phyloP scores from a whole-genome alignment of 345 rosid species.

The Salix koriyanagi region DNA sequence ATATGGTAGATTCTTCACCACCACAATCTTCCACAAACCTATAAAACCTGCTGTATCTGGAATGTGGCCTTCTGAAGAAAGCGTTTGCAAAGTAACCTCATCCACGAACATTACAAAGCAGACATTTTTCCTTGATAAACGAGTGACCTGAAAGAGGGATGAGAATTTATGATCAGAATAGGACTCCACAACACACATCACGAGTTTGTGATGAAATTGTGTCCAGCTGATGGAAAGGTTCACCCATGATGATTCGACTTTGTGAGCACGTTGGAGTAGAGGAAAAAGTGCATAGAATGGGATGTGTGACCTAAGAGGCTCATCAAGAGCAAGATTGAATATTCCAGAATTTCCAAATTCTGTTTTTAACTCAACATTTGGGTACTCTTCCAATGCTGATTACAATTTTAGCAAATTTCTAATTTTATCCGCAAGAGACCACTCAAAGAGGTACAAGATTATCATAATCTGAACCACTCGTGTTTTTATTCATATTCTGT shows the following conservation, averaged over 20 bases:
- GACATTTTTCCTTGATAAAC: conserved; percentile 81
- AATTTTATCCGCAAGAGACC: too few species aligned
- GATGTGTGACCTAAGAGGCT: background rate
- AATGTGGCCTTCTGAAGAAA: conserved; percentile 69
- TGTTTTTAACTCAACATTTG: too few species aligned
- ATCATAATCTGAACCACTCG: too few species aligned
- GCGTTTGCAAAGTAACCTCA: conserved; percentile 65
- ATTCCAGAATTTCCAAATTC: background rate
- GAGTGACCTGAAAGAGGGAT: conserved; percentile 60
- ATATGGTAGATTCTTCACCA: conserved; percentile 81
- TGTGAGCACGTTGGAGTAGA: too few species aligned
- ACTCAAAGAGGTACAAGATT: too few species aligned
- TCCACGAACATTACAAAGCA: conserved; percentile 97
- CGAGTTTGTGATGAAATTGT: background rate
- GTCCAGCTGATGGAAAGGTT: background rate
- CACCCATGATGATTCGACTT: background rate
- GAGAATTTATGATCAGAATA: background rate
- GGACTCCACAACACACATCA: background rate
- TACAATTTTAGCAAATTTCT: too few species aligned
- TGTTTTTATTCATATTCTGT: too few species aligned
- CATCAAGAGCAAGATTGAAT: background rate
- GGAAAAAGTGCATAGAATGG: background rate
- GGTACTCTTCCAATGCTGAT: too few species aligned
- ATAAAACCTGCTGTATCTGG: conserved; percentile 76
- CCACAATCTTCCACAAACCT: conserved; percentile 95